phyloP scores from a whole-genome alignment of 768 basidiomycete species.

The Suillus hirtellus region DNA sequence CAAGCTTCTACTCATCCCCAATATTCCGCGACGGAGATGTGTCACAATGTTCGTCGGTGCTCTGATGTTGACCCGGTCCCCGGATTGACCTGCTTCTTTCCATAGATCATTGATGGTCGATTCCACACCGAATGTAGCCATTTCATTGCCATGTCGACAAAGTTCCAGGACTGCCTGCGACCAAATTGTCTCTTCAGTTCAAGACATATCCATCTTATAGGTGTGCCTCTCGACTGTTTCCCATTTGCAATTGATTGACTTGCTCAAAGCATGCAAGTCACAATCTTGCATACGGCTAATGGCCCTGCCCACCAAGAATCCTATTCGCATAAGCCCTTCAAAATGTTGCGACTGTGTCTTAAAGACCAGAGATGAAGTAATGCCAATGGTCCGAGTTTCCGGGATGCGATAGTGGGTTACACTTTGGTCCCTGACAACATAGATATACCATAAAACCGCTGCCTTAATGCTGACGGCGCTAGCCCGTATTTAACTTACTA shows the following conservation, averaged over 20 bases:
- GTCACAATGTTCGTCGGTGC: conserved; percentile 61
- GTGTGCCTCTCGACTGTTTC: conserved; percentile 34
- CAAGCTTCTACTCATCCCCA: conserved; percentile 9
- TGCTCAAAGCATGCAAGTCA: conserved; percentile 51
- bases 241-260: neutral
- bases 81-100: conserved; percentile 9
- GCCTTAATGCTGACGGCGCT: conserved; percentile 21
- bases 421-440: neutral
- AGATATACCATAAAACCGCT: conserved; percentile 7
- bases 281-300: conserved; percentile 61
- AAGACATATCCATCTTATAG: conserved; percentile 57
- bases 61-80: conserved; percentile 10
- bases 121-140: conserved; percentile 70
- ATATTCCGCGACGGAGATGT: conserved; percentile 46
- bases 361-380: conserved; percentile 23
- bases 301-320: conserved; percentile 66
- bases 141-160: conserved; percentile 72
- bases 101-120: conserved; percentile 74
- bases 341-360: conserved; percentile 38
- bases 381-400: conserved; percentile 5
- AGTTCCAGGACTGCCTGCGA: conserved; percentile 62
- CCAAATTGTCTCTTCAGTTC: conserved; percentile 70
- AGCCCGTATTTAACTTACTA: neutral
- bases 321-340: conserved; percentile 68
- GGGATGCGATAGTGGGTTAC: conserved; percentile 12